phyloP scores from a whole-genome alignment of 139 green algal species.

The Tetraselmis chui region DNA sequence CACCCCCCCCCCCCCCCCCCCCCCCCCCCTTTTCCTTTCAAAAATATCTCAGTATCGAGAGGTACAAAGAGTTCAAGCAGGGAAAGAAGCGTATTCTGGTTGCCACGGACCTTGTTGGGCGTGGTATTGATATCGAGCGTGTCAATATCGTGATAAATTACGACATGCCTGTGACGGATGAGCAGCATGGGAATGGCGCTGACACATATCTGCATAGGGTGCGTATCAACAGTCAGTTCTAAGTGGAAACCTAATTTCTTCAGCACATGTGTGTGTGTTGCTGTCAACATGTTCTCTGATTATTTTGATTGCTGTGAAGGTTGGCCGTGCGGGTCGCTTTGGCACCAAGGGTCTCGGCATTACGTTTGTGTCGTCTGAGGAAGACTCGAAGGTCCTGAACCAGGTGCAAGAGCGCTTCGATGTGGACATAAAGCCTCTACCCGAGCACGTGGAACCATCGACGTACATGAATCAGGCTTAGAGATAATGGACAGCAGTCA shows the following conservation, averaged over 20 bases:
- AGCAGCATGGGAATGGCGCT: constrained; percentile 81
- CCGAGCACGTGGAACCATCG: constrained; percentile 86
- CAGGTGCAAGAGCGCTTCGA: constrained; percentile 94
- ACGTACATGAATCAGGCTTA: constrained; percentile 65
- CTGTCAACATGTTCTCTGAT: constrained; percentile 1
- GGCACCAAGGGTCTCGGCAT: constrained; percentile 99
- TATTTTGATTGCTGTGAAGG: constrained; percentile 26
- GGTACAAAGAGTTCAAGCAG: constrained; percentile 97
- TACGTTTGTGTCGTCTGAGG: constrained; percentile 89
- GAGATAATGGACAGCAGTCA: no score
- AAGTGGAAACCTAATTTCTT: neutral
- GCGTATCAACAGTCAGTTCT: neutral
- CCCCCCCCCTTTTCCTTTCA: no score
- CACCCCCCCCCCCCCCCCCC: no score
- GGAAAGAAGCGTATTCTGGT: constrained; percentile 95
- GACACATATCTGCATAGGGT: constrained; percentile 98
- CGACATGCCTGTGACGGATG: constrained; percentile 95
- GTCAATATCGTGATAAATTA: constrained; percentile 99
- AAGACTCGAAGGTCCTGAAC: constrained; percentile 81
- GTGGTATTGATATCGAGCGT: constrained; percentile 98
- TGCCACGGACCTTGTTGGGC: constrained; percentile 92
- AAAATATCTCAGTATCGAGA: constrained; percentile 26
- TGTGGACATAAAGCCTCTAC: constrained; percentile 95
- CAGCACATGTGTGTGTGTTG: neutral
- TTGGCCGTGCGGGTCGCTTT: constrained; percentile 94